These are phyloP conservation scores for Rhexocercosporidium sp. DNA, from an alignment of 2,329 filamentous ascomycete genomes.

Conservation along the genomic window DNA sequence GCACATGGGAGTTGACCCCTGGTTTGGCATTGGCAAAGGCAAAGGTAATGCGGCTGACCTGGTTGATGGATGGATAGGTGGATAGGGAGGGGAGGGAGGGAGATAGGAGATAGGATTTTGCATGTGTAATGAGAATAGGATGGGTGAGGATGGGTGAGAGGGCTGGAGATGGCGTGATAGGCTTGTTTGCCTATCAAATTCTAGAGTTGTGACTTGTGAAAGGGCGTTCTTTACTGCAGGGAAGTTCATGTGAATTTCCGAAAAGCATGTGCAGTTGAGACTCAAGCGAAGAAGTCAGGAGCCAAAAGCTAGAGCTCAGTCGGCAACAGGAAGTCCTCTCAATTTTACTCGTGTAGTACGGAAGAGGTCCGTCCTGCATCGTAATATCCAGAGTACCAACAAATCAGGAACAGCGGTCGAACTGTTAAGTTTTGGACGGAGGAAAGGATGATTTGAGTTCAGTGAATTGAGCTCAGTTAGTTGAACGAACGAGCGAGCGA, in stretches of 20 bases:
- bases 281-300: background rate
- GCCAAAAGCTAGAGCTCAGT: background rate
- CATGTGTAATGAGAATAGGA: conserved; percentile 12
- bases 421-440: background rate
- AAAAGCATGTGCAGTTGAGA: background rate
- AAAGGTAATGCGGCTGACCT: background rate
- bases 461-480: background rate
- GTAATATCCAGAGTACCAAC: background rate
- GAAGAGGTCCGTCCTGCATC: background rate
- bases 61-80: background rate
- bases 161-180: background rate
- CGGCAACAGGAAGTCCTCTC: background rate
- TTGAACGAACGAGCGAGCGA: background rate
- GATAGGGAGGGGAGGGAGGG: too few relatives aligned
- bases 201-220: background rate
- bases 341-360: background rate
- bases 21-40: background rate
- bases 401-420: background rate
- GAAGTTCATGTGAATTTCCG: background rate
- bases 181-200: background rate
- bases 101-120: background rate
- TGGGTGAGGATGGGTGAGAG: too few relatives aligned
- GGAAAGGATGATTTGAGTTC: background rate
- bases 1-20: background rate
- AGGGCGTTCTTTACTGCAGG: too few relatives aligned